Base-by-base conservation (phyloP, 768 basidiomycete genomes). In the Cyclocybe aegerita region DNA sequence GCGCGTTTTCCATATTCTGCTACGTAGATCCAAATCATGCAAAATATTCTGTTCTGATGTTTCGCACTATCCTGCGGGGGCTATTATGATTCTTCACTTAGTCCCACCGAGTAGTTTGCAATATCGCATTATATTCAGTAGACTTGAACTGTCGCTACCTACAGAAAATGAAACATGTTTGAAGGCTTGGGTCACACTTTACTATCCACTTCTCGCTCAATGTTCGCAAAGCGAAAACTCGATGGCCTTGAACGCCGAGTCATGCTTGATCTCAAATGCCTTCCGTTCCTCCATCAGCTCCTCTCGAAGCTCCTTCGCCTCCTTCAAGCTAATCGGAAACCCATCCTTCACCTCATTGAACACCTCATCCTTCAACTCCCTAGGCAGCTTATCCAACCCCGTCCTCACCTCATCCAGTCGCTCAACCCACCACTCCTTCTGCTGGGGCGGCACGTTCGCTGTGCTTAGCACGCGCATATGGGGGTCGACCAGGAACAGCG, bases 401-500 rank as follows among this genome's bases (percentile, higher is more conserved):
- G 11, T 42, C 33, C 15, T 35, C 40, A 3, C 35, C 23, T 45
- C 40, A 34, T 17, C 61, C 49, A 9, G 46, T 43, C 40, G 64
- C 58, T 42, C 47, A 50, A 39, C 10, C 63, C 67, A 66, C 68
- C 69, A 70, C 5, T 70, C 62, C 39, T 56, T 51, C 39, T 61
- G 60, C 50, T 70, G 70, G 39, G 64, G 64, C 0, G 66, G 67
- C 4, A 70, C 61, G 42, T 67, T 51, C 29, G 63, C 62, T 1
- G 67, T 63, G 32, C 65, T 66, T 31, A 63, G 59, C 12, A 70
- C 56, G 30, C 51, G 59, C 31, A 65, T 50, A 32, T 64, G 58
- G 2, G 69, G 70, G 44, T 75, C 71, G 35, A 75, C 66, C 14
- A 76, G 67, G 61, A 73, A 75, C 16, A 77, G 65, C 3, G 70